Conservation (phyloP, 1,139 yeast species). For the Kluyveromyces marxianus region DNA sequence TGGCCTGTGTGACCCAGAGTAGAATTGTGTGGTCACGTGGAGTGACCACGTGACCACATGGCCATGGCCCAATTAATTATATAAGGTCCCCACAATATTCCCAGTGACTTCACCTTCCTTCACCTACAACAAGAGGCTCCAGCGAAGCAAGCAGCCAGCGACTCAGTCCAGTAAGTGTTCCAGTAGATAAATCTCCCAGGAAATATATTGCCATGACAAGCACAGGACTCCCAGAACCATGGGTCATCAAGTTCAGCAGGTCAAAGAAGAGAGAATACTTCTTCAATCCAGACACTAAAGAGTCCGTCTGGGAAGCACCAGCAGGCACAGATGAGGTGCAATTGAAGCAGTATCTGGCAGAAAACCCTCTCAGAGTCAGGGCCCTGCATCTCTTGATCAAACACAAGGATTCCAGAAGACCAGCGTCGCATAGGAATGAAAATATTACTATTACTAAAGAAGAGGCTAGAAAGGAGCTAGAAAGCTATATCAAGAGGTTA, state of each 20-base stretch:
- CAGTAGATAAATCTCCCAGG: too few species aligned
- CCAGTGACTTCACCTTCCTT: too few species aligned
- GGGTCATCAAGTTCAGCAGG: constrained; percentile 75
- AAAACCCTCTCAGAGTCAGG: constrained; percentile 55
- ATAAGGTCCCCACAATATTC: too few species aligned
- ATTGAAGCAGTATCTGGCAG: constrained; percentile 48
- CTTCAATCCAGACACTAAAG: constrained; percentile 59
- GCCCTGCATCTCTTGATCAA: constrained; percentile 73
- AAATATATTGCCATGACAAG: background rate
- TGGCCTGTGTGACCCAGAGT: too few species aligned
- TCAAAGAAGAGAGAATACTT: constrained; percentile 82
- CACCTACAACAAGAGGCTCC: too few species aligned
- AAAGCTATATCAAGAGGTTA: constrained; percentile 54
- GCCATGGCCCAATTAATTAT: too few species aligned
- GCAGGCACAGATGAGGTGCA: constrained; percentile 63
- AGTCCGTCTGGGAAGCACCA: constrained; percentile 91
- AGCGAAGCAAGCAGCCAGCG: too few species aligned
- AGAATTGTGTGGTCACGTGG: too few species aligned
- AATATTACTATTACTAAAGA: constrained; percentile 72
- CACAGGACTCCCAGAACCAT: constrained; percentile 77
- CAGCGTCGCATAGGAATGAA: constrained; percentile 83
- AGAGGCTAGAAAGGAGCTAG: constrained; percentile 66
- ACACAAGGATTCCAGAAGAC: constrained; percentile 77
- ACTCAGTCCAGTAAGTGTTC: too few species aligned
- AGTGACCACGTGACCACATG: too few species aligned